A percentile compares a stretch with the other conserved stretches of the same genome.
phyloP scores from a whole-genome alignment of 495 filamentous ascomycete species.

The Neurospora sp. region DNA sequence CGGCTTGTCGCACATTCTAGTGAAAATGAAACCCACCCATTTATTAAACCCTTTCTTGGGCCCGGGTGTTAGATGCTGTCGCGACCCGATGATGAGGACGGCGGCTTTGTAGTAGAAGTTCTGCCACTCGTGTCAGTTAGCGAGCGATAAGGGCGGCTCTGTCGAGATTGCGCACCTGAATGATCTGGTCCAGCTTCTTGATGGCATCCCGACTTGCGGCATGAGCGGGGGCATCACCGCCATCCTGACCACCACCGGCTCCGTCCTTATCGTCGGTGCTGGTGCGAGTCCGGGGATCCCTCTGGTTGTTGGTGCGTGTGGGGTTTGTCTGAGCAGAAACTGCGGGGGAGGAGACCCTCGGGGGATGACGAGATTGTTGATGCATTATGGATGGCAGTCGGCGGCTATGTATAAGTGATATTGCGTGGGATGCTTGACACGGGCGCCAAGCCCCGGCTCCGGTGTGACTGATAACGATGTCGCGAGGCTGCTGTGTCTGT shows the following conservation, averaged over 20 bases:
- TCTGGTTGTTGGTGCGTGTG: constrained; percentile 58
- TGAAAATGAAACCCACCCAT: constrained; percentile 62
- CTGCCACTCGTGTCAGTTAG: constrained; percentile 33
- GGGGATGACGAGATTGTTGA: constrained; percentile 68
- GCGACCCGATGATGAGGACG: constrained; percentile 70
- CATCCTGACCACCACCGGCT: constrained; percentile 24
- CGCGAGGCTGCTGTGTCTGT: neutral
- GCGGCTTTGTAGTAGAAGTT: constrained; percentile 88
- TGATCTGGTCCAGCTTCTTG: constrained; percentile 77
- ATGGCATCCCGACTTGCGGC: constrained; percentile 50
- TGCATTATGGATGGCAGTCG: constrained; percentile 47
- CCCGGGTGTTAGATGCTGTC: constrained; percentile 58
- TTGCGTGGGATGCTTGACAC: neutral
- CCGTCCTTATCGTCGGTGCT: constrained; percentile 31
- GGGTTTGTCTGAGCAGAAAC: constrained; percentile 57
- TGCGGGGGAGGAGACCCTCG: constrained; percentile 53
- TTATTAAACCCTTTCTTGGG: constrained; percentile 61
- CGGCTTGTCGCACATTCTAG: constrained; percentile 1
- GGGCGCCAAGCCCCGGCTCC: neutral
- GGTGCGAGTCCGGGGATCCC: constrained; percentile 40
- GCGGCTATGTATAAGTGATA: neutral
- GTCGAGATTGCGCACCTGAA: constrained; percentile 52
- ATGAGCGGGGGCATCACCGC: constrained; percentile 33
- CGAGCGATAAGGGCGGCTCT: constrained; percentile 3
- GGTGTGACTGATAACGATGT: neutral